These are phyloP conservation scores for Infundibulicybe gibba DNA, from an alignment of 768 basidiomycete species.

Conservation along the genomic window DNA sequence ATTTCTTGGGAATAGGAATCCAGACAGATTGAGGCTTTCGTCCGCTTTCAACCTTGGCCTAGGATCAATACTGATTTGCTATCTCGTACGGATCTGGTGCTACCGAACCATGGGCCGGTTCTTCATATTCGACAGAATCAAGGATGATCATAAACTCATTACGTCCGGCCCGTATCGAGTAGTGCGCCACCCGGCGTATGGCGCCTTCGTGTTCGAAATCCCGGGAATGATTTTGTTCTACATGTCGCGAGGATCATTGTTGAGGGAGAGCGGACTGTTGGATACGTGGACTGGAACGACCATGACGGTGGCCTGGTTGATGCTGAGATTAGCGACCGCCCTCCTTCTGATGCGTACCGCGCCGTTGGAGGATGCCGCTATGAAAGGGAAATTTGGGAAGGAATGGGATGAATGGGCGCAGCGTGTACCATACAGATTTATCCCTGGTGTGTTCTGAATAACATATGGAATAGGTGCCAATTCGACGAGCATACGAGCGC, in stretches of 20 bases:
- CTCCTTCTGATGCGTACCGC: slow-evolving; percentile 13
- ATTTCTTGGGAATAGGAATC: no score
- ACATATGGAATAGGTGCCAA: no score
- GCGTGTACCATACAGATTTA: slow-evolving; percentile 20
- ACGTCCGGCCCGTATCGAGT: slow-evolving; percentile 26
- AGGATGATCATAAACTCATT: slow-evolving; percentile 19
- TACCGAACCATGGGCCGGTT: slow-evolving; percentile 29
- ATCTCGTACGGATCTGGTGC: slow-evolving; percentile 13
- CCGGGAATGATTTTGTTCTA: slow-evolving; percentile 26
- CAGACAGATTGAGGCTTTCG: no score
- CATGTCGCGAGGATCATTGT: slow-evolving; percentile 25
- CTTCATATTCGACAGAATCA: slow-evolving; percentile 35
- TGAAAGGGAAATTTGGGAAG: slow-evolving; percentile 23
- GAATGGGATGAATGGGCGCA: slow-evolving; percentile 24
- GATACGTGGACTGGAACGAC: slow-evolving; percentile 18
- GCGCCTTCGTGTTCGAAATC: slow-evolving; percentile 19
- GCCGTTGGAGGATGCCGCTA: slow-evolving; percentile 21
- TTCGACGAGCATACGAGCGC: no score
- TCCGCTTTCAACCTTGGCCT: no score
- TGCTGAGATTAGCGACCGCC: slow-evolving; percentile 6
- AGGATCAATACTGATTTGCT: no score
- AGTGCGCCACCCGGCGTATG: slow-evolving; percentile 30
- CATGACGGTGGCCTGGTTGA: slow-evolving; percentile 6
- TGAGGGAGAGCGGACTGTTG: slow-evolving; percentile 24
- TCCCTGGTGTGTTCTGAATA: slow-evolving; percentile 17